These are phyloP conservation scores for Pogostemon cablin DNA, from an alignment of 257 asterid species.

Conservation along the genomic window DNA sequence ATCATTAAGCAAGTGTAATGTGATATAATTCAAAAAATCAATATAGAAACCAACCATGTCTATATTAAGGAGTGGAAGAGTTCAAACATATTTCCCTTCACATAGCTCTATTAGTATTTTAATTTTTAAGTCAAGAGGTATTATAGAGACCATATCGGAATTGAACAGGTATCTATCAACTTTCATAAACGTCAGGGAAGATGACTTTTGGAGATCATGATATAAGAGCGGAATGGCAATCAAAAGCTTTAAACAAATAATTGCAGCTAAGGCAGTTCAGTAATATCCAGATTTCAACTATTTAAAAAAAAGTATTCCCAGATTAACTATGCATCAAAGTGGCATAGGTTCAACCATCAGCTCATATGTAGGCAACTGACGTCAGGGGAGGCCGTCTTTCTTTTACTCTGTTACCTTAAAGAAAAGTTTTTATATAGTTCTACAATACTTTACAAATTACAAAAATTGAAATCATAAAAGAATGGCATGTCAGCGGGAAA, in stretches of 20 bases:
- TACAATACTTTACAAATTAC: not conserved
- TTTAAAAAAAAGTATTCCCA: slow-evolving; percentile 9
- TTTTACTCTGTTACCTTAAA: not conserved
- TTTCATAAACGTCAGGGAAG: slow-evolving; percentile 19
- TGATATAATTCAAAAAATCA: slow-evolving; percentile 9
- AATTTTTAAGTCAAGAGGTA: not conserved
- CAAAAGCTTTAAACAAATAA: slow-evolving; percentile 27
- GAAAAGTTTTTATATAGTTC: not conserved
- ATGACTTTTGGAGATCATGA: slow-evolving; percentile 3
- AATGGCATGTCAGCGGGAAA: not conserved
- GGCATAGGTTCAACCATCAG: not conserved
- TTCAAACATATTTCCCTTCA: slow-evolving; percentile 3
- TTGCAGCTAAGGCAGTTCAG: slow-evolving; percentile 13
- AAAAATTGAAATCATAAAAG: not conserved
- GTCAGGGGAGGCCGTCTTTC: not conserved
- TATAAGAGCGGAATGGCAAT: slow-evolving; percentile 25
- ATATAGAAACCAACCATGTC: slow-evolving; percentile 14
- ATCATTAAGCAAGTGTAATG: slow-evolving; percentile 25
- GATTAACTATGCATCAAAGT: slow-evolving; percentile 11
- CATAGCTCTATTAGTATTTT: not conserved
- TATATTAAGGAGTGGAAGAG: slow-evolving; percentile 17
- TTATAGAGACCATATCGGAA: slow-evolving; percentile 16
- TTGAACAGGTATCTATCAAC: slow-evolving; percentile 15
- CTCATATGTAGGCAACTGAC: slow-evolving; percentile 1
- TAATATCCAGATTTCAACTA: slow-evolving; percentile 5